phyloP scores from a whole-genome alignment of 495 filamentous ascomycete species.

The Aspergillus sclerotiicarbonarius region DNA sequence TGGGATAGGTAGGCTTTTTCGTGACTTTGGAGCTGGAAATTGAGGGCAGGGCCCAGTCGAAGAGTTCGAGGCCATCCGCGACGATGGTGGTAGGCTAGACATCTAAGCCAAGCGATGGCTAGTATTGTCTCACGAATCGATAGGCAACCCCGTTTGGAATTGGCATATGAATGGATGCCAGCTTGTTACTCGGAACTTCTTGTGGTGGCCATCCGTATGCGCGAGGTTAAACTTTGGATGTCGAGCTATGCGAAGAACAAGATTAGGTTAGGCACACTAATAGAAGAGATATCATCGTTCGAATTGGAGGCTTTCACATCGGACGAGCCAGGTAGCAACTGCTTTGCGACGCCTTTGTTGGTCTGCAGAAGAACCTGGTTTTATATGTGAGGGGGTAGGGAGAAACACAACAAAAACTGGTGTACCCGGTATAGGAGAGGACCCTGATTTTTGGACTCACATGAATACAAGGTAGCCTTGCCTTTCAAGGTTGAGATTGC shows the following conservation, averaged over 20 bases:
- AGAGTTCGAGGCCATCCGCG: slow-evolving; percentile 60
- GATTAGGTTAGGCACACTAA: background rate
- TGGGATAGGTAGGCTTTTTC: slow-evolving; percentile 58
- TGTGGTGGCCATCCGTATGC: background rate
- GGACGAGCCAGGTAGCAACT: background rate
- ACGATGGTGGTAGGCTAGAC: slow-evolving; percentile 58
- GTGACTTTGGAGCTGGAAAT: slow-evolving; percentile 67
- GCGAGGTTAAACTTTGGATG: background rate
- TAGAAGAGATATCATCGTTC: background rate
- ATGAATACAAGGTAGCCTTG: background rate
- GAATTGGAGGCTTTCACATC: background rate
- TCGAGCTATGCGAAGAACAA: background rate
- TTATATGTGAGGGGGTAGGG: background rate
- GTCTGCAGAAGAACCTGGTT: background rate
- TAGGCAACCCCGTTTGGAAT: background rate
- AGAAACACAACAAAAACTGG: background rate
- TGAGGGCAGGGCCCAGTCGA: slow-evolving; percentile 66
- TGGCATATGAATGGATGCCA: background rate
- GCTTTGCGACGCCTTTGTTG: background rate
- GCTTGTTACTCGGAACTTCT: background rate
- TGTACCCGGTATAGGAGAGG: background rate
- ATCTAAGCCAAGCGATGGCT: slow-evolving; percentile 20
- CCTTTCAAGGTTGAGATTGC: background rate
- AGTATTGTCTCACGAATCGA: background rate
- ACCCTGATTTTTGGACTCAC: background rate